Conservation (phyloP, 192 early-diverging fungal genomes). For the Podila clonocystis region DNA sequence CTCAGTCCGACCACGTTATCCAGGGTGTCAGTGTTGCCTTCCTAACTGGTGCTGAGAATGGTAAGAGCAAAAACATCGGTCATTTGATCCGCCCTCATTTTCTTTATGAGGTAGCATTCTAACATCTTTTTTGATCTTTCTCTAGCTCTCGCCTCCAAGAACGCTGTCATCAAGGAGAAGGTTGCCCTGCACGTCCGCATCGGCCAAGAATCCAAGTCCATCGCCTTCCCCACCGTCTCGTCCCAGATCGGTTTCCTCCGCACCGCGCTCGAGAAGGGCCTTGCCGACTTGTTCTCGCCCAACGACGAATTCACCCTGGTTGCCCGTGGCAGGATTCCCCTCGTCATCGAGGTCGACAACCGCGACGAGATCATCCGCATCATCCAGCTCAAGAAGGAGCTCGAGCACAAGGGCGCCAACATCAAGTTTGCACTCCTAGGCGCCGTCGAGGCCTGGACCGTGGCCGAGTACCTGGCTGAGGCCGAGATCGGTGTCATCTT, state of each 20-base stretch:
- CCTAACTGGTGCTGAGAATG: slow-evolving; percentile 65
- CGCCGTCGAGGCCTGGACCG: slow-evolving; percentile 73
- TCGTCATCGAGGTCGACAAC: slow-evolving; percentile 58
- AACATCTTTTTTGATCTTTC: not conserved
- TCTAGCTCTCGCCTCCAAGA: slow-evolving; percentile 18
- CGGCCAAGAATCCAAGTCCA: slow-evolving; percentile 56
- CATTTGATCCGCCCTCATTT: not conserved
- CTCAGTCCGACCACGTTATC: slow-evolving; percentile 60
- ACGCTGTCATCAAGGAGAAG: slow-evolving; percentile 56
- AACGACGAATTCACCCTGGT: slow-evolving; percentile 52
- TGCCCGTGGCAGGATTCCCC: slow-evolving; percentile 60
- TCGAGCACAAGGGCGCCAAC: slow-evolving; percentile 50
- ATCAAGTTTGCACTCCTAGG: slow-evolving; percentile 65
- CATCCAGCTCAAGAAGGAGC: slow-evolving; percentile 64
- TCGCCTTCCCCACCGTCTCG: slow-evolving; percentile 59
- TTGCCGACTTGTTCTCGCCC: slow-evolving; percentile 16
- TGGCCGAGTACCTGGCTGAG: slow-evolving; percentile 65
- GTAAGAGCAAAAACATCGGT: slow-evolving; percentile 18
- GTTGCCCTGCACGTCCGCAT: slow-evolving; percentile 71
- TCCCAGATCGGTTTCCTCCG: slow-evolving; percentile 62
- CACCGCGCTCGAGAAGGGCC: slow-evolving; percentile 45
- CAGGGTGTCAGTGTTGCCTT: slow-evolving; percentile 74
- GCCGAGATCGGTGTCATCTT: slow-evolving; percentile 72
- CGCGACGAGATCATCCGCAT: slow-evolving; percentile 75
- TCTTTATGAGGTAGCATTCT: not conserved